Evolutionary conservation across 306 rosid species (phyloP).

Genomic region (Oxytropis ochrocephala): DNA sequence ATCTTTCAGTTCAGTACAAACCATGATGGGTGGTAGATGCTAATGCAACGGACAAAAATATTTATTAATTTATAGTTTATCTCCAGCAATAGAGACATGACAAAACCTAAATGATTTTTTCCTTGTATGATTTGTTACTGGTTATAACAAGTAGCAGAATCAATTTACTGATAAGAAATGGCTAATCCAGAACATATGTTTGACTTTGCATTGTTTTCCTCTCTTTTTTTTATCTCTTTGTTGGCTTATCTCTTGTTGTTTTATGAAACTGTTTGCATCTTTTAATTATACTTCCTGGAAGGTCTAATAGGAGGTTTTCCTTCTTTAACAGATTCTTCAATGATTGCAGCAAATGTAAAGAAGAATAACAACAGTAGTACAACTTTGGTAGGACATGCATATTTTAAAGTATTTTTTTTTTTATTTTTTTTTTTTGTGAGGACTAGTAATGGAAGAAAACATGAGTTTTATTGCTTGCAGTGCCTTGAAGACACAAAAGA

Average conservation of each 20-base stretch:
- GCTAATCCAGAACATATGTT: neutral
- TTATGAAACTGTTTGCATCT: neutral
- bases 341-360: constrained; percentile 4
- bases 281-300: neutral
- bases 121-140: neutral
- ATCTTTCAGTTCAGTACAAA: neutral
- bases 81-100: neutral
- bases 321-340: constrained; percentile 17
- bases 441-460: neutral
- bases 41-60: neutral
- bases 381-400: constrained; percentile 21
- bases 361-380: neutral
- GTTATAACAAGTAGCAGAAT: neutral
- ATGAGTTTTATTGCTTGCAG: constrained; percentile 26
- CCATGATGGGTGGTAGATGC: neutral
- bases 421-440: neutral
- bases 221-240: neutral
- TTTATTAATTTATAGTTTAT: neutral
- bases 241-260: neutral
- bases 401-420: neutral
- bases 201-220: neutral
- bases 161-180: neutral
- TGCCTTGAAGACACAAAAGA: constrained; percentile 48
- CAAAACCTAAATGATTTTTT: neutral
- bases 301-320: neutral